These are phyloP conservation scores for Cryptosporidium andersoni DNA, from an alignment of 169 alveolate genomes.

Conservation along the genomic window DNA sequence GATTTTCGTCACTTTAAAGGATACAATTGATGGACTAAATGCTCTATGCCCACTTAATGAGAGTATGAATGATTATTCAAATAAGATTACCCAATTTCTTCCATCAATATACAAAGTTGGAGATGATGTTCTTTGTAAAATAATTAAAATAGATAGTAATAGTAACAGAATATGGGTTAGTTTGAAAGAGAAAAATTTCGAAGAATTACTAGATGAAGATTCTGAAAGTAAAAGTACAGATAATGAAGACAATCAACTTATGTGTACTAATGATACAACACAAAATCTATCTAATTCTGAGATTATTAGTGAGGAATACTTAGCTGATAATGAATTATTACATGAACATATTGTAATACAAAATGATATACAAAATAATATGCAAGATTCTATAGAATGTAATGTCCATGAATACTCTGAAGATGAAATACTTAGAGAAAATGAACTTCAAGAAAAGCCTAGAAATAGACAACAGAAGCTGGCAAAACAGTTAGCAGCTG, in stretches of 20 bases:
- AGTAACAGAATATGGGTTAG: constrained; percentile 44
- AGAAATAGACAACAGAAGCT: constrained; percentile 39
- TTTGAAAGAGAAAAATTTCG: constrained; percentile 26
- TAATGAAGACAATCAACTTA: not conserved
- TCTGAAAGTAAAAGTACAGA: not conserved
- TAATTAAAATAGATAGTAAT: constrained; percentile 16
- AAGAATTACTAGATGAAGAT: constrained; percentile 2
- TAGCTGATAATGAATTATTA: constrained; percentile 6
- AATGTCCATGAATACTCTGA: not conserved
- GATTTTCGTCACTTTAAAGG: constrained; percentile 31
- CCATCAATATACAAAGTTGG: constrained; percentile 33
- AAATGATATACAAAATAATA: not conserved
- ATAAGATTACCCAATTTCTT: not conserved
- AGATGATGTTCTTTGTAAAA: constrained; percentile 41
- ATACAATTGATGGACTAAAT: not conserved
- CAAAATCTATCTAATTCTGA: not conserved
- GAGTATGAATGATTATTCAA: constrained; percentile 13
- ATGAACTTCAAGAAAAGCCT: not conserved
- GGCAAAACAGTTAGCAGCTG: constrained; percentile 37
- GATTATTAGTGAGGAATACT: not conserved
- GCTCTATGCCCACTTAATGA: constrained; percentile 33
- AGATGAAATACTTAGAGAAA: not conserved
- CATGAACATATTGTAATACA: not conserved
- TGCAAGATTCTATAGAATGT: not conserved
- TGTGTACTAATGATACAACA: not conserved